phyloP scores from a whole-genome alignment of 2,329 filamentous ascomycete species.

The Aspergillus ochraceus region DNA sequence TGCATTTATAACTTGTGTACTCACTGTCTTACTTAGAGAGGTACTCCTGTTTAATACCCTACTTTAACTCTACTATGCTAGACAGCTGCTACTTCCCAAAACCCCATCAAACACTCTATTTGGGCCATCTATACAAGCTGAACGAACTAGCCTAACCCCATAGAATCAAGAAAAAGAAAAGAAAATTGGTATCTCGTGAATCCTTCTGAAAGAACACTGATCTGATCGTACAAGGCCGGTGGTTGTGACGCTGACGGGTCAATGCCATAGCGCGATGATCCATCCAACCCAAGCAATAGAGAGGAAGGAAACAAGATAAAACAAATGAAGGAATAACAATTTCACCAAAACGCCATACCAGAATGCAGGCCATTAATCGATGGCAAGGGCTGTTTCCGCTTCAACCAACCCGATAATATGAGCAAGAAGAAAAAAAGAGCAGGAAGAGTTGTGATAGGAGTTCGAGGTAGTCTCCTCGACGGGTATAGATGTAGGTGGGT shows the following conservation, averaged over 20 bases:
- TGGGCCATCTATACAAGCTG: no score
- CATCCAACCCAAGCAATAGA: neutral
- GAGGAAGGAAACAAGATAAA: neutral
- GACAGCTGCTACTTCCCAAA: no score
- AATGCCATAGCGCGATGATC: neutral
- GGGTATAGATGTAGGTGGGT: neutral
- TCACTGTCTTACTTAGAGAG: no score
- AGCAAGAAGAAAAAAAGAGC: neutral
- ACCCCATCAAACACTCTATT: no score
- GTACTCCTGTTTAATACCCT: no score
- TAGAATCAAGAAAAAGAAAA: no score
- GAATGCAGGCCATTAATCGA: neutral
- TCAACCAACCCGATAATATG: neutral
- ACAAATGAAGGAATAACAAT: neutral
- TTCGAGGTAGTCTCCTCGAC: no score
- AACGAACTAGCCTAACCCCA: no score
- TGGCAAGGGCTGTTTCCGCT: neutral
- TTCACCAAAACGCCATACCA: conserved; percentile 1
- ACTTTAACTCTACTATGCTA: no score
- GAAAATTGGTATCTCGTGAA: neutral
- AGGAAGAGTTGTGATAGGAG: no score
- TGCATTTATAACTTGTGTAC: no score
- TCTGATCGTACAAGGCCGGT: neutral
- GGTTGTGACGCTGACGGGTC: neutral
- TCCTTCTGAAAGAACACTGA: neutral